These are phyloP conservation scores for Aspergillus piperis DNA, from an alignment of 2,329 filamentous ascomycete species.

Conservation along the genomic window DNA sequence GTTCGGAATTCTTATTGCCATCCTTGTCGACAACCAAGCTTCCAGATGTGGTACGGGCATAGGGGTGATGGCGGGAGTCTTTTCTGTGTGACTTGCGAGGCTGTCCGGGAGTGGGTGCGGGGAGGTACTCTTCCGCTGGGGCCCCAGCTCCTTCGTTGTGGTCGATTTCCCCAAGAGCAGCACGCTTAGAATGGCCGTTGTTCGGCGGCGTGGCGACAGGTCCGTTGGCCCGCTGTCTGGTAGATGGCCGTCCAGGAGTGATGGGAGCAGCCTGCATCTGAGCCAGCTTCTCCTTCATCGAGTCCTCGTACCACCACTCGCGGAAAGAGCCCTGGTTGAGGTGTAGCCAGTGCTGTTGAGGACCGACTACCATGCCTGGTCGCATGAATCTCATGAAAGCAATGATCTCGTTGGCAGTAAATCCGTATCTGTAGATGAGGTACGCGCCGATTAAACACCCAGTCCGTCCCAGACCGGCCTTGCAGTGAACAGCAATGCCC, in stretches of 20 bases:
- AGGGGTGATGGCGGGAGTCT: conserved; percentile 73
- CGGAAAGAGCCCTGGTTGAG: conserved; percentile 95
- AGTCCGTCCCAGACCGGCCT: conserved; percentile 91
- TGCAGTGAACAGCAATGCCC: conserved; percentile 97
- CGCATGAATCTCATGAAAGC: conserved; percentile 99
- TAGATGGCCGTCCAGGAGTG: conserved; percentile 54
- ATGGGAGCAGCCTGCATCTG: conserved; percentile 62
- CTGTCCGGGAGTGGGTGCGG: conserved; percentile 92
- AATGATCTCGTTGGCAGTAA: conserved; percentile 96
- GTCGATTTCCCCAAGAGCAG: conserved; percentile 92
- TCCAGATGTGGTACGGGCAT: conserved; percentile 60
- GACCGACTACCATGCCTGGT: conserved; percentile 97
- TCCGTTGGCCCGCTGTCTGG: conserved; percentile 63
- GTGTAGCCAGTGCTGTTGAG: conserved; percentile 98
- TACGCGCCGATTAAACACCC: conserved; percentile 97
- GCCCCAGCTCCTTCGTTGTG: conserved; percentile 63
- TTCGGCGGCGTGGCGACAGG: conserved; percentile 84
- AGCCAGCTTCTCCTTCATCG: conserved; percentile 78
- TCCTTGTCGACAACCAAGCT: conserved; percentile 42
- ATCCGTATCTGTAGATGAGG: conserved; percentile 94
- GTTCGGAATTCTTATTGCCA: conserved; percentile 27
- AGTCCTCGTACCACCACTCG: conserved; percentile 91
- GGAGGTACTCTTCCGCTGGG: conserved; percentile 76
- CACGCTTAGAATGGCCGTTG: conserved; percentile 70
- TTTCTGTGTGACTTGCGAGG: conserved; percentile 83